Evolutionary conservation across 495 filamentous ascomycete genomes (phyloP), one percentile per base, ranked within the genome.

Genomic region (Ramalina peruviana): DNA sequence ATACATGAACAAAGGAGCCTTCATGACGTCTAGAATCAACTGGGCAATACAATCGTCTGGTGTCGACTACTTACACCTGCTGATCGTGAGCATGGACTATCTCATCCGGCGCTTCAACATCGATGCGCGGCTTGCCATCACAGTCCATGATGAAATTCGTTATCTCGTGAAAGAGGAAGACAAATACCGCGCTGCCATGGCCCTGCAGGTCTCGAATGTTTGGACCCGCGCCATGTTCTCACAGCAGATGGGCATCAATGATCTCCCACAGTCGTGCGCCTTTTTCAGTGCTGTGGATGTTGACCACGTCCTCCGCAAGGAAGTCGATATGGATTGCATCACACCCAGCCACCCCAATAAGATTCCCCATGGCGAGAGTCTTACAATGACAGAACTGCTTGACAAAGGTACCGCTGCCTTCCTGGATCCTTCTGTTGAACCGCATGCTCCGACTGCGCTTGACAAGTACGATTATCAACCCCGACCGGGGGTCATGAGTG

Each of bases 41-140:
- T 99, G 92, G 92, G 92, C 92, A 17, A 96, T 99, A 54, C 92
- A 99, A 57, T 94, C 88, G 3, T 92, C 85, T 7, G 92, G 92
- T 27, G 92, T 97, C 12, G 92, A 99, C 66, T 99, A 99, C 65
- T 77, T 99, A 11, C 92, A 99, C 58, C 82, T 99, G 10, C 69
- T 99, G 20, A 86, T 99, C 50, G 78, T 96, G 16, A 73, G 79
- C 23, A 99, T 98, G 92, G 89, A 97, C 61, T 92, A 94, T 61
- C 76, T 98, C 6, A 82, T 81, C 49, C 75, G 86, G n/a, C 82
- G 78, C 17, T 97, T 83, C 68, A 88, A 87, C 61, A 73, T 98
- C 38, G 60, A 78, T 40, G 87, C 87, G 9, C 83, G 92, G 2
- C 69, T 98, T 19, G 79, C 92, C 11, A 88, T 98, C 57, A 96